phyloP scores from a whole-genome alignment of 108 stramenopile genomes.

The Nitzschia sp. region DNA sequence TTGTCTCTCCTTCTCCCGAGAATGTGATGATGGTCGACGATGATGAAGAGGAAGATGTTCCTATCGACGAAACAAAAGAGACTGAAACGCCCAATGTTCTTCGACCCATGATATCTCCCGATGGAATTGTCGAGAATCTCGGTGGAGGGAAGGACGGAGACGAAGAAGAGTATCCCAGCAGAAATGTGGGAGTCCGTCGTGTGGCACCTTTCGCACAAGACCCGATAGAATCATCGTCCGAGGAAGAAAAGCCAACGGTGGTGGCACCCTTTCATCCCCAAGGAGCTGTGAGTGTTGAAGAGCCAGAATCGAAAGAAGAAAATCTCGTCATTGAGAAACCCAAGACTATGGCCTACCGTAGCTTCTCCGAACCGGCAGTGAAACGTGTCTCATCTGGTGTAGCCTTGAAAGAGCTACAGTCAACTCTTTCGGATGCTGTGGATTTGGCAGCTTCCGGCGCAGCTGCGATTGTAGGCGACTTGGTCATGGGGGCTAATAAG shows the following conservation, averaged over 20 bases:
- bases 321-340: background rate
- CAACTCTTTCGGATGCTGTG: background rate
- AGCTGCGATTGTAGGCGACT: slow-evolving; percentile 27
- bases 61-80: background rate
- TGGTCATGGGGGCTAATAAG: background rate
- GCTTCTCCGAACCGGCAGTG: slow-evolving; percentile 1
- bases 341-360: background rate
- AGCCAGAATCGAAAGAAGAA: background rate
- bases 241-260: background rate
- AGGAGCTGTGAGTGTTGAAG: background rate
- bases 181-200: too few species aligned
- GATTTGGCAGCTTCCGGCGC: slow-evolving; percentile 6
- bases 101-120: slow-evolving; percentile 1
- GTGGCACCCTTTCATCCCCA: slow-evolving; percentile 4
- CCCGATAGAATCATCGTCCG: background rate
- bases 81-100: background rate
- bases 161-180: too few species aligned
- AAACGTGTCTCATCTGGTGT: slow-evolving; percentile 2
- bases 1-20: background rate
- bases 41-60: background rate
- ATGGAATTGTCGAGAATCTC: background rate
- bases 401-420: background rate
- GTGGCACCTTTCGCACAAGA: background rate
- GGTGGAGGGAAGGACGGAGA: background rate
- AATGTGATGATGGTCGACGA: background rate